These are phyloP conservation scores for Elsinoe fawcettii DNA, from an alignment of 2,329 filamentous ascomycete genomes.

Conservation along the genomic window DNA sequence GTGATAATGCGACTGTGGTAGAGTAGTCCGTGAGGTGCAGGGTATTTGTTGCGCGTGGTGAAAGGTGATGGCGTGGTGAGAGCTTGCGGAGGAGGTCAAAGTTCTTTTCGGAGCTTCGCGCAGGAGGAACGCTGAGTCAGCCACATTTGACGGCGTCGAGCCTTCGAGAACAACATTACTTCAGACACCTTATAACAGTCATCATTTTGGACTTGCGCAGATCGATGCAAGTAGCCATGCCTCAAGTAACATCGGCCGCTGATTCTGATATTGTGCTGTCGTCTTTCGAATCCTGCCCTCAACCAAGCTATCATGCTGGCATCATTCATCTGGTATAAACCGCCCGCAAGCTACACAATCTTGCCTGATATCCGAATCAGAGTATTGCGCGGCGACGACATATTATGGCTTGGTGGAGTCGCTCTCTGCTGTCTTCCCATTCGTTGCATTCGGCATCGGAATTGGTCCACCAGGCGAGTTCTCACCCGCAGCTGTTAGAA, in stretches of 20 bases:
- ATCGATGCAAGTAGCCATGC: too few species aligned
- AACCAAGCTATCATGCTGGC: too few species aligned
- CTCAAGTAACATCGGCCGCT: too few species aligned
- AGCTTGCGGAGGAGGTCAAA: background rate
- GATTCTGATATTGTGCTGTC: too few species aligned
- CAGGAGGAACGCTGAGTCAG: background rate
- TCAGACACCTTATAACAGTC: background rate
- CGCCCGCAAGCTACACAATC: too few species aligned
- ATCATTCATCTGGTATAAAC: too few species aligned
- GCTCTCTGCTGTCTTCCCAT: background rate
- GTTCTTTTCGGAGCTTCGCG: background rate
- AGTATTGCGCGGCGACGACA: too few species aligned
- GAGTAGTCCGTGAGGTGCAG: background rate
- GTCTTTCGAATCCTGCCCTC: too few species aligned
- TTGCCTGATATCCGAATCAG: too few species aligned
- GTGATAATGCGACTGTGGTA: background rate
- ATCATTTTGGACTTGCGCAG: too few species aligned
- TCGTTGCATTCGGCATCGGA: background rate
- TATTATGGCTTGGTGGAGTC: background rate
- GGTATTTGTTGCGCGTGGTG: background rate
- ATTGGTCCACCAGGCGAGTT: background rate
- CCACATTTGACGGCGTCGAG: background rate
- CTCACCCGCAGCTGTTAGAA: background rate
- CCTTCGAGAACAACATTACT: background rate
- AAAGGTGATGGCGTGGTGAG: background rate